Base-by-base conservation (phyloP, 805 yeast species). In the Kodamaea leandrae region DNA sequence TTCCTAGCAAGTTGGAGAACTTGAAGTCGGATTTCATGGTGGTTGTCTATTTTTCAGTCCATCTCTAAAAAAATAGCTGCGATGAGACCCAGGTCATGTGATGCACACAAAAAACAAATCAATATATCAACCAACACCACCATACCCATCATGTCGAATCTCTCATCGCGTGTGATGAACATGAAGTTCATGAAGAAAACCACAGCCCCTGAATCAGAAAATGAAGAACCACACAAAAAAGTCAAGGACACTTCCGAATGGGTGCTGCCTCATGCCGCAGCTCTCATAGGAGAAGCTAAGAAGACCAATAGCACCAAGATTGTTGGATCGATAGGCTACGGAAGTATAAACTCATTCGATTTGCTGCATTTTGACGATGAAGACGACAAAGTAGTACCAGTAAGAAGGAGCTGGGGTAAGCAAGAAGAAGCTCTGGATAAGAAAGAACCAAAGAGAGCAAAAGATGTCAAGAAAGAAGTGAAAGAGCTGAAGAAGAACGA, bases 1-100 rank as follows among this genome's bases (percentile, higher is more conserved):
- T 90, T 20, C 99, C 99, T 52, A 93, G 68, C 23, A 93, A 71
- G 64, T 91, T 93, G 24, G 95, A 81, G 53, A 93, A 84, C 74
- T 83, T 68, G 54, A 83, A 88, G 66, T 87, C 95, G n/a, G 95
- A 82, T 68, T 82, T 86, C 96, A 88, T 87, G 38, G 36, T 26
- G 21, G n/a, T n/a, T n/a, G n/a, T n/a, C n/a, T n/a, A n/a, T n/a
- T n/a, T n/a, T n/a, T n/a, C n/a, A n/a, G n/a, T n/a, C n/a, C n/a
- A n/a, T n/a, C n/a, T 28, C 18, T 17, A 16, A 32, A 17, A 21
- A 33, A 33, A 33, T 20, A 14, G 27, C 15, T 26, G 29, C 36
- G 39, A 34, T 25, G 34, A 29, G 32, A 20, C 29, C 12, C 29
- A 26, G 12, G 13, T 9, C 13, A 26, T 8, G 13, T 26, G 14